Evolutionary conservation across 1,284 basidiomycete species (phyloP), one percentile per base, ranked within the genome.

Genomic region (Filobasidium uniguttulatum): DNA sequence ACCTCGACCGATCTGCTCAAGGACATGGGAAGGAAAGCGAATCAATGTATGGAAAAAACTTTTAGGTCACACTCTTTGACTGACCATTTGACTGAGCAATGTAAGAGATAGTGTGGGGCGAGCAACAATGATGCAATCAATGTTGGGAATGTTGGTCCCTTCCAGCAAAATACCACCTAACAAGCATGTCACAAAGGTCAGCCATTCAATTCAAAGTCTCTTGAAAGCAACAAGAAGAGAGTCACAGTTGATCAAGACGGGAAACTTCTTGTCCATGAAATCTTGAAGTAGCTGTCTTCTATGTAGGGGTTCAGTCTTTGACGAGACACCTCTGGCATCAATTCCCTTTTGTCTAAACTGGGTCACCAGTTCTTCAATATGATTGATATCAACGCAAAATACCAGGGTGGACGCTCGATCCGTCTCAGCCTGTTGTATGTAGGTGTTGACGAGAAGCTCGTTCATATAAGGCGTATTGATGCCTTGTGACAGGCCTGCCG

Each of bases 211-310:
- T 10, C 31, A 9, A 9, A n/a, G 10, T n/a, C 9, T 33, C 9
- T 33, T n/a, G 9, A n/a, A 33, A 33, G n/a, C n/a, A 9, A 33
- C 9, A 38, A 14, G 10, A 8, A 38, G 14, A 12, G 23, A 29
- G 25, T 87, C 83, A 63, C 91, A 97, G 62, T 97, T 97, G 46
- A 97, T 70, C 30, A 98, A 72, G 0, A 98, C 86, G 3, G 90
- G 87, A 60, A 81, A 96, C 48, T 75, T 65, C 6, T 83, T 82
- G 1, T 69, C 68, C 54, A 75, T 79, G 66, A 97, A 98, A 1
- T 74, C 75, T 1, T 73, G 65, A 2, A 97, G 68, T 2, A 89
- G 69, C 3, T 73, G 71, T 55, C 76, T 77, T 5, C 91, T 77
- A 57, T 87, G 80, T 3, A 59, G 57, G 1, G 72, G 62, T n/a